Conservation (phyloP, 1,284 basidiomycete species). For the Ganoderma meredithae region DNA sequence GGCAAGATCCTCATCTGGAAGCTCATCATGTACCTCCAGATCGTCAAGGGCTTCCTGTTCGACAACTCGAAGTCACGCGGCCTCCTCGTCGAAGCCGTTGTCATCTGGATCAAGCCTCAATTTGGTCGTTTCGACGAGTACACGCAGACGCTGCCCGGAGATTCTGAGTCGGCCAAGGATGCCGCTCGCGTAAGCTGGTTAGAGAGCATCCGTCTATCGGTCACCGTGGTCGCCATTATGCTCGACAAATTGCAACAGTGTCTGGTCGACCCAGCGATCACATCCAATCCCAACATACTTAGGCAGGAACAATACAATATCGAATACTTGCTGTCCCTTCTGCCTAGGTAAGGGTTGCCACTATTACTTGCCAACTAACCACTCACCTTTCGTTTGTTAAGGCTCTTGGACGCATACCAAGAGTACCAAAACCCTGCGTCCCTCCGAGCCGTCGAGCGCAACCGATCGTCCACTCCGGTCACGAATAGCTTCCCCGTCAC, state of each 20-base stretch:
- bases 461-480: slow-evolving; percentile 65
- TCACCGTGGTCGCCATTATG: slow-evolving; percentile 89
- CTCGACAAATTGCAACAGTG: slow-evolving; percentile 89
- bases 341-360: slow-evolving; percentile 71
- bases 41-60: slow-evolving; percentile 90
- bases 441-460: slow-evolving; percentile 73
- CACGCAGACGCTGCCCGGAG: slow-evolving; percentile 64
- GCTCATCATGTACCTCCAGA: slow-evolving; percentile 91
- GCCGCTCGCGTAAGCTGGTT: slow-evolving; percentile 87
- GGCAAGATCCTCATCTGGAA: slow-evolving; percentile 94
- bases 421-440: slow-evolving; percentile 81
- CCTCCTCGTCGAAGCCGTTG: slow-evolving; percentile 86
- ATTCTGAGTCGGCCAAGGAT: slow-evolving; percentile 72
- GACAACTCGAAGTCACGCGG: slow-evolving; percentile 83
- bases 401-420: slow-evolving; percentile 86
- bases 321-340: slow-evolving; percentile 85
- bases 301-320: slow-evolving; percentile 93
- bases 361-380: neutral
- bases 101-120: slow-evolving; percentile 94
- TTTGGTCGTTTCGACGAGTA: slow-evolving; percentile 93
- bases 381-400: slow-evolving; percentile 48
- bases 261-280: slow-evolving; percentile 72
- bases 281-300: slow-evolving; percentile 66
- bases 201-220: slow-evolving; percentile 86
- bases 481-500: slow-evolving; percentile 78